Conservation (phyloP, 1,284 basidiomycete species). For the Ustilago trichophora region DNA sequence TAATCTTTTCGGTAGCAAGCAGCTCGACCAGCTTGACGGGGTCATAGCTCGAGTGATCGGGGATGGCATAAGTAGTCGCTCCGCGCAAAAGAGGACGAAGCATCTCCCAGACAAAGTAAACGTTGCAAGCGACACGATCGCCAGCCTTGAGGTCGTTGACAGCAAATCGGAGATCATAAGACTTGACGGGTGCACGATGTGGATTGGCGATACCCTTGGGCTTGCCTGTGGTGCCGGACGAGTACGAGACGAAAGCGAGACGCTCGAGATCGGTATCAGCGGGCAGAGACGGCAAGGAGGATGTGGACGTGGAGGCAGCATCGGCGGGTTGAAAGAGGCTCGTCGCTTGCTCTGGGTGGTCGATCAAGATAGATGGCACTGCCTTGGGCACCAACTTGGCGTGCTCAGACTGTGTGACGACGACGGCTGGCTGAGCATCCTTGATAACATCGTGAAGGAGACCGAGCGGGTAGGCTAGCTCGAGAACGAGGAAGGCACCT, state of each 20-base stretch:
- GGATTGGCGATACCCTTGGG: conserved; percentile 66
- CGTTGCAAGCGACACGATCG: conserved; percentile 65
- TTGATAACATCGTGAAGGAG: conserved; percentile 62
- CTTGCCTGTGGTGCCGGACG: conserved; percentile 64
- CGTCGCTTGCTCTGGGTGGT: conserved; percentile 8
- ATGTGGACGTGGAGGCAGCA: background rate
- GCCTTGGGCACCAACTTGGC: conserved; percentile 40
- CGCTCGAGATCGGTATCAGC: conserved; percentile 56
- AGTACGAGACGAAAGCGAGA: conserved; percentile 65
- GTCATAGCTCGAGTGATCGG: conserved; percentile 62
- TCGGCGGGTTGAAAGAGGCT: conserved; percentile 10
- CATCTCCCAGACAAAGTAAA: conserved; percentile 66
- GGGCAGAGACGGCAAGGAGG: conserved; percentile 30
- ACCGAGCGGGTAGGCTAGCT: conserved; percentile 62
- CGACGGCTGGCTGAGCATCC: conserved; percentile 61
- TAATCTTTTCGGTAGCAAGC: conserved; percentile 54
- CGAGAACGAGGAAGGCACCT: conserved; percentile 65
- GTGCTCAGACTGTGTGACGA: conserved; percentile 61
- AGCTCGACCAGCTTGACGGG: conserved; percentile 59
- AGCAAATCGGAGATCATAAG: conserved; percentile 61
- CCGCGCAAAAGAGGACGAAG: conserved; percentile 62
- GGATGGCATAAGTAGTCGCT: conserved; percentile 62
- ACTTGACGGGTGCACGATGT: conserved; percentile 60
- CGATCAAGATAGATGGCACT: conserved; percentile 36
- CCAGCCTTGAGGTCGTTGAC: conserved; percentile 55